phyloP scores from a whole-genome alignment of 2,329 filamentous ascomycete genomes.

The Xylariales sp. region DNA sequence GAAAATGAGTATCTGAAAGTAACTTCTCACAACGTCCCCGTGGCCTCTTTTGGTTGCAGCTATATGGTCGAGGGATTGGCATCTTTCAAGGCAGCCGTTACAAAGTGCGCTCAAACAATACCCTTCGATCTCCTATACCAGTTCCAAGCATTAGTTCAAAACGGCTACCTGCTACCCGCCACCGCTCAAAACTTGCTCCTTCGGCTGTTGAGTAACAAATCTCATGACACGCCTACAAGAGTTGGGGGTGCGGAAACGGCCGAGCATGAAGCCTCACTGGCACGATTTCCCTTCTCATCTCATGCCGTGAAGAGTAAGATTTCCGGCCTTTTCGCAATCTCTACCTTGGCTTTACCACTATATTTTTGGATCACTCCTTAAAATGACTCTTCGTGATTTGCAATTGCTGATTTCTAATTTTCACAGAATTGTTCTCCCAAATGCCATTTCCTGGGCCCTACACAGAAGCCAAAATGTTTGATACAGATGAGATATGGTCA shows the following conservation, averaged over 20 bases:
- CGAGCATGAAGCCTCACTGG: slow-evolving; percentile 41
- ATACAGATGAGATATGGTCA: slow-evolving; percentile 44
- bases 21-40: slow-evolving; percentile 43
- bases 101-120: slow-evolving; percentile 49
- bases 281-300: slow-evolving; percentile 58
- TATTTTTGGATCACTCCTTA: background rate
- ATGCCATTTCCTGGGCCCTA: slow-evolving; percentile 68
- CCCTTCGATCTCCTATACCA: slow-evolving; percentile 70
- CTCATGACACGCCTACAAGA: slow-evolving; percentile 9
- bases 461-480: slow-evolving; percentile 56
- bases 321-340: slow-evolving; percentile 32
- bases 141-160: slow-evolving; percentile 70
- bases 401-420: slow-evolving; percentile 6
- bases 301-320: slow-evolving; percentile 53
- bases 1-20: slow-evolving; percentile 45
- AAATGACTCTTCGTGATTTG: background rate
- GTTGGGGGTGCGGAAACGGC: background rate
- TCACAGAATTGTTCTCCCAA: slow-evolving; percentile 56
- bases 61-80: slow-evolving; percentile 44
- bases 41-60: slow-evolving; percentile 22
- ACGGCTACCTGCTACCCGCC: slow-evolving; percentile 69
- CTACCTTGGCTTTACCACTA: background rate
- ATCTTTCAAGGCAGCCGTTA: slow-evolving; percentile 51
- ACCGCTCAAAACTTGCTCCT: slow-evolving; percentile 61
- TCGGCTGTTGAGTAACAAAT: slow-evolving; percentile 49